Base-by-base conservation (phyloP, 495 filamentous ascomycete genomes). In the Aspergillus panamensis region DNA sequence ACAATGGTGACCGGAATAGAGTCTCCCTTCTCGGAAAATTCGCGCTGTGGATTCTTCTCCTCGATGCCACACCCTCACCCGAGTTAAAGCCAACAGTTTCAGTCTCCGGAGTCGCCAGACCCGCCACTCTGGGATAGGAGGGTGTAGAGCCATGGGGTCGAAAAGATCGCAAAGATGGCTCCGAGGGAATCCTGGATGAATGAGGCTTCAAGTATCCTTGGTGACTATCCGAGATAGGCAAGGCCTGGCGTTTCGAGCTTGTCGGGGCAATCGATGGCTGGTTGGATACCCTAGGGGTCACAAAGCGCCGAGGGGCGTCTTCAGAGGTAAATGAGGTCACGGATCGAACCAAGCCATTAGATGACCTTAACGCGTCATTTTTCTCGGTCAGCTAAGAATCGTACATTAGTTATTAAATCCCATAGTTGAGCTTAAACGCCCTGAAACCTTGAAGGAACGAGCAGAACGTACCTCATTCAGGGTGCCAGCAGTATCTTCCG, bases 221-320 rank as follows among this genome's bases (percentile, higher is more conserved):
- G 30, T 77, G 82, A 44, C 82, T 71, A 65, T 89, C 85, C 13
- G 77, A 72, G 35, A 84, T 80, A 3, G 84, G 83, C 21, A 80
- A 77, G 20, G 80, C 74, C 48, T 84, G 81, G 60, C 76, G 77
- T 51, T 74, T 74, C 48, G 66, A 62, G 30, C 62, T 67, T 17
- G 63, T 64, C 13, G 70, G 64, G 13, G 62, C 57, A 54, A 48
- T 65, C 6, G 66, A 59, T 12, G 68, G 58, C n/a, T 70, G 70
- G 35, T 51, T 70, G 33, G 70, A 61, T 3, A 63, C 48, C 49
- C 65, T 65, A 7, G 69, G 61, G 6, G 64, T 51, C 6, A 61
- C 62, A 40, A 68, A 64, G 13, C 67, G 69, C 54, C 67, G 71
- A 30, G 65, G 51, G 12, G 62, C 63, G 39, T 70, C 69, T 42